Evolutionary conservation across 2,329 filamentous ascomycete genomes (phyloP).

Genomic region (Phaeosphaeria sp.): DNA sequence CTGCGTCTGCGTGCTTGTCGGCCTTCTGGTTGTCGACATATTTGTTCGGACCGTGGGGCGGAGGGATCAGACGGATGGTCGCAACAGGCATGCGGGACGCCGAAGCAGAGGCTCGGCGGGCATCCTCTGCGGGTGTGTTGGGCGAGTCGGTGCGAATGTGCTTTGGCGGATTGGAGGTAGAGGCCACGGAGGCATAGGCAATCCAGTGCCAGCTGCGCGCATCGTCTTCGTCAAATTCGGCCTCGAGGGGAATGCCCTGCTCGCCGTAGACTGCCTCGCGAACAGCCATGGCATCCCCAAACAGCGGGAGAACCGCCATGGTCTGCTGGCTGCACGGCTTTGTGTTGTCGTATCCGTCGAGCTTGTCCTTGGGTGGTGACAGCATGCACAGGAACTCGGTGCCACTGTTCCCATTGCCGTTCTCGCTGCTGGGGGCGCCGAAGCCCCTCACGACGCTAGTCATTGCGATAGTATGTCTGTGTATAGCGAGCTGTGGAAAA

Average conservation of each 20-base stretch:
- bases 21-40: conserved; percentile 36
- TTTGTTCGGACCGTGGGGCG: conserved; percentile 74
- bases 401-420: conserved; percentile 29
- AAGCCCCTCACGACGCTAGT: conserved; percentile 31
- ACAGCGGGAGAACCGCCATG: conserved; percentile 50
- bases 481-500: neutral
- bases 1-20: conserved; percentile 41
- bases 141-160: conserved; percentile 50
- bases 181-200: conserved; percentile 71
- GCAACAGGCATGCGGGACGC: conserved; percentile 67
- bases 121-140: conserved; percentile 48
- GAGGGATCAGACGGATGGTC: conserved; percentile 81
- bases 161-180: conserved; percentile 44
- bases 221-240: conserved; percentile 85
- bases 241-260: conserved; percentile 64
- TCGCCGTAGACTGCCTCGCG: conserved; percentile 66
- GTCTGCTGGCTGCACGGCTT: conserved; percentile 43
- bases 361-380: conserved; percentile 41
- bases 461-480: conserved; percentile 9
- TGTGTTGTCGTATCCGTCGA: conserved; percentile 48
- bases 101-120: conserved; percentile 44
- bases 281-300: conserved; percentile 64
- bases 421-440: conserved; percentile 19
- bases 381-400: conserved; percentile 51
- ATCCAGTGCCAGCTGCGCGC: conserved; percentile 84